Evolutionary conservation across 805 yeast species (phyloP), one percentile per base, ranked within the genome.

Genomic region (Kodamaea kaohsiungensis): DNA sequence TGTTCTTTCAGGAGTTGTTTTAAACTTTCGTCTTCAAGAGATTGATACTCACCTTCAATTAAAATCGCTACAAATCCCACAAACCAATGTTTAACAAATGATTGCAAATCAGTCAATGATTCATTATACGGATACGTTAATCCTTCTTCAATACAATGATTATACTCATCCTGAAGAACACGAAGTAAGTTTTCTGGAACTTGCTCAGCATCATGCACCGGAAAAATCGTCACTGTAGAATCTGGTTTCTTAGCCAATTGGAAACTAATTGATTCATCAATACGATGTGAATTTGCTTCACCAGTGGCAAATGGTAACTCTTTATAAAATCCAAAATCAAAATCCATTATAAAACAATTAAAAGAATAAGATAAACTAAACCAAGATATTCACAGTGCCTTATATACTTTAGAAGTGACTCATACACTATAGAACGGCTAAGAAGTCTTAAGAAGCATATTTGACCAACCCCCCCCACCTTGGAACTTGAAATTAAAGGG

Each of bases 91-190:
- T 76, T 74, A n/a, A 65, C 52, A 67, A 87, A 91, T 54, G 80
- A 85, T 1, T 82, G 78, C 15, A 63, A 66, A 22, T 53, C 55
- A 2, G 75, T 54, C 48, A 81, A 62, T 1, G 63, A 63, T 5
- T 77, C 68, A 18, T 73, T 70, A 56, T 82, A 76, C 0, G 97
- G 96, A 60, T 91, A 91, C 0, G 97, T 90, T 38, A 73, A 70
- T 4, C 98, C 98, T 43, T 77, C 82, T 35, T 80, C 88, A 6
- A 91, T 78, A 52, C 88, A 90, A 13, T 65, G 61, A 66, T 88
- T 89, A 73, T 88, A 82, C 54, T 83, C 81, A 2, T 70, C 65
- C 53, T 68, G 75, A 57, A 89, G 62, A 40, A 67, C 77, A 1
- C 73, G 67, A 4, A 86, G 56, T 18, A 91, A 69, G 0, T 71